Evolutionary conservation across 2,329 filamentous ascomycete genomes (phyloP), one percentile per base, ranked within the genome.

Genomic region (Paradendryphiella salina): DNA sequence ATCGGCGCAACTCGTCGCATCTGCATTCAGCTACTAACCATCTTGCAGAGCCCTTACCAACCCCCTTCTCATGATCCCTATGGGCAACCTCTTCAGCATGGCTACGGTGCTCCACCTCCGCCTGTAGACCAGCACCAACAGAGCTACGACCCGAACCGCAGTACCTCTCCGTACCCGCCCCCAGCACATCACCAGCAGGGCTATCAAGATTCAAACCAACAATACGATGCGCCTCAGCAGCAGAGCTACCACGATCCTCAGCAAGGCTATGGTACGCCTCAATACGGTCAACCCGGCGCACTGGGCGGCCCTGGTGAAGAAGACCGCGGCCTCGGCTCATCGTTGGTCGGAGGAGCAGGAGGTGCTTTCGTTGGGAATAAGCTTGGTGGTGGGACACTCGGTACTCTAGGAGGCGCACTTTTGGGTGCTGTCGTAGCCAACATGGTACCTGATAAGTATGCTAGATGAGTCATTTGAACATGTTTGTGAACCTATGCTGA

Each of bases 351-450:
- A 17, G 79, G 80, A 45, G 80, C 77, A 14, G 80, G 75, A 1
- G 82, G 79, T n/a, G 81, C 78, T 6, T 82, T 77, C 61, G 74
- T 80, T 0, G 81, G 80, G 0, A 78, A 82, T 67, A 77, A 80
- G 57, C 70, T 80, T 15, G 82, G 81, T 10, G 79, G 79, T 21
- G 81, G 82, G 14, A 55, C 77, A 29, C 63, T 84, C 20, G 78
- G 79, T 17, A 81, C 79, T 2, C 63, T 82, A 2, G 80, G 76
- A 6, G 80, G 79, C 9, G 75, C 78, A 0, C 73, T 80, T 1
- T 78, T 76, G 13, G 82, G 82, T 28, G 80, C 81, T 0, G 74
- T 84, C n/a, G 79, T 77, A 3, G 82, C 82, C 1, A 83, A 83
- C 52, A 59, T 79, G 31, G 53, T 82, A 5, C 79, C 80, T 45